Percentiles rank a stretch among this genome's conserved stretches.
These are phyloP conservation scores for Pythium dissimile DNA, from an alignment of 352 stramenopile genomes.

Conservation along the genomic window DNA sequence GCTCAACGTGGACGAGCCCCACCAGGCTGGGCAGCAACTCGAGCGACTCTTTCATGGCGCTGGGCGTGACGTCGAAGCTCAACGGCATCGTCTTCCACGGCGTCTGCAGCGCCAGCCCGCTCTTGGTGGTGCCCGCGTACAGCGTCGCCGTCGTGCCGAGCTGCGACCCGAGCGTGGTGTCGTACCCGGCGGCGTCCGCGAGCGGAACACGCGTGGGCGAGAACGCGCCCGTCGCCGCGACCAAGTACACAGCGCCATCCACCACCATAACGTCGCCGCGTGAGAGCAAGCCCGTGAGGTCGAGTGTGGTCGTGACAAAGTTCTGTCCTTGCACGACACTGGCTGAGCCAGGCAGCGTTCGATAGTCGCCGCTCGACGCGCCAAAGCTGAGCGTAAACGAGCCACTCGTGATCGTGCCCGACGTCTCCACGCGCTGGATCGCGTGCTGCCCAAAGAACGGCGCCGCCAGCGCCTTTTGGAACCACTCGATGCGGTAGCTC, in stretches of 20 bases:
- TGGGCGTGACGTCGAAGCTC: slow-evolving; percentile 51
- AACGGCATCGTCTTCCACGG: slow-evolving; percentile 61
- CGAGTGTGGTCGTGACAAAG: slow-evolving; percentile 77
- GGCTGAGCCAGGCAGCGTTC: slow-evolving; percentile 46
- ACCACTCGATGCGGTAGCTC: slow-evolving; percentile 73
- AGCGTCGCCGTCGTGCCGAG: slow-evolving; percentile 25
- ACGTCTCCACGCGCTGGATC: slow-evolving; percentile 55
- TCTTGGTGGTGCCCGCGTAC: slow-evolving; percentile 55
- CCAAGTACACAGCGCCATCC: slow-evolving; percentile 66
- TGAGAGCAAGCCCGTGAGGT: slow-evolving; percentile 85
- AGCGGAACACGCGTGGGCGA: slow-evolving; percentile 64
- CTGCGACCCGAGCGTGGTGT: slow-evolving; percentile 12
- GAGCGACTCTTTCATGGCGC: slow-evolving; percentile 66
- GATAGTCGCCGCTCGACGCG: slow-evolving; percentile 19
- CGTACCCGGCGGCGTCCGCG: slow-evolving; percentile 30
- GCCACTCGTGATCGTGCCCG: slow-evolving; percentile 39
- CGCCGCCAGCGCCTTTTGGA: slow-evolving; percentile 39
- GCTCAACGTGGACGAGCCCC: slow-evolving; percentile 87
- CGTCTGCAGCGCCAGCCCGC: slow-evolving; percentile 33
- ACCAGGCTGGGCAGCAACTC: slow-evolving; percentile 84
- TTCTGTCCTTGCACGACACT: slow-evolving; percentile 46
- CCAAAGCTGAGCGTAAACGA: slow-evolving; percentile 68
- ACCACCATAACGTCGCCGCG: slow-evolving; percentile 83
- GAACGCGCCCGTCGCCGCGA: slow-evolving; percentile 71
- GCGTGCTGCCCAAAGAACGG: slow-evolving; percentile 56